These are phyloP conservation scores for Pichia occidentalis DNA, from an alignment of 805 yeast genomes.

Conservation along the genomic window DNA sequence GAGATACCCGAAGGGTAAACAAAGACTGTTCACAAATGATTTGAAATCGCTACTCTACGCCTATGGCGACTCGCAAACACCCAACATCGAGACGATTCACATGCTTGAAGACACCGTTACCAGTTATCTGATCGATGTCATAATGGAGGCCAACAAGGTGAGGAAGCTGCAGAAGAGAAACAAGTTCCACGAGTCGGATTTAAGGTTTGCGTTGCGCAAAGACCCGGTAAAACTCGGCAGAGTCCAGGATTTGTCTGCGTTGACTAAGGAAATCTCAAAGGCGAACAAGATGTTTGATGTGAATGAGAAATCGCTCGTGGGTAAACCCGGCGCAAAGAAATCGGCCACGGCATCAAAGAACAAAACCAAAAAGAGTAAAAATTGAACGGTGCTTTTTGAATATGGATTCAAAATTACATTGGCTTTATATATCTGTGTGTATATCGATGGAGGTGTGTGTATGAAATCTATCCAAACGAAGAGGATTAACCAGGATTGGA, in stretches of 20 bases:
- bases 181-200: constrained; percentile 66
- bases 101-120: constrained; percentile 62
- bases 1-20: constrained; percentile 19
- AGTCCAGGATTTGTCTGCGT: constrained; percentile 52
- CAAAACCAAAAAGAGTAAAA: constrained; percentile 8
- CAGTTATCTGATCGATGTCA: constrained; percentile 53
- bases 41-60: constrained; percentile 59
- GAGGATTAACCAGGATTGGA: too few relatives aligned
- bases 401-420: background rate
- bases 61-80: constrained; percentile 66
- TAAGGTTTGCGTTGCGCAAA: constrained; percentile 59
- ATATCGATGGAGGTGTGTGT: background rate
- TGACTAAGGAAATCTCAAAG: constrained; percentile 55
- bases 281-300: constrained; percentile 66
- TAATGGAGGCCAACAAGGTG: constrained; percentile 45
- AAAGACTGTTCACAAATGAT: constrained; percentile 33
- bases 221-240: constrained; percentile 67
- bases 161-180: constrained; percentile 43
- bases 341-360: constrained; percentile 12
- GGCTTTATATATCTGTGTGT: background rate
- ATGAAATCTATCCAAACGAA: background rate
- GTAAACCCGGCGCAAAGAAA: constrained; percentile 13
- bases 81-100: constrained; percentile 58
- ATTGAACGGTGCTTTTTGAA: background rate
- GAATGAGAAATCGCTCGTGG: constrained; percentile 41